Conservation (phyloP, 2,329 filamentous ascomycete genomes). For the Trichothecium sympodiale region DNA sequence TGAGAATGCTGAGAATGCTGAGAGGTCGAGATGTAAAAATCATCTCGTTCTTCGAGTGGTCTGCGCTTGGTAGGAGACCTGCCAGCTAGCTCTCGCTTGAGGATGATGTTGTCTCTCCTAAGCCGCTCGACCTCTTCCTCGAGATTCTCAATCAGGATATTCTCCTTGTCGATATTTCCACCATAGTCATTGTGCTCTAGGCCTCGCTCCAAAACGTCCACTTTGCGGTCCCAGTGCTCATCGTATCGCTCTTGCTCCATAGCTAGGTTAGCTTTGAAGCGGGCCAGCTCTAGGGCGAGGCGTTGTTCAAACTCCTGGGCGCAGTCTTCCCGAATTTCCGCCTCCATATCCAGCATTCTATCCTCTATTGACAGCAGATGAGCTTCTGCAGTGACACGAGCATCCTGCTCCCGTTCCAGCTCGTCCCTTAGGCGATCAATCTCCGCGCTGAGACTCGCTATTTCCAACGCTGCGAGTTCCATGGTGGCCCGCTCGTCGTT, state of each 20-base stretch:
- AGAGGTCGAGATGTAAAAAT: conserved; percentile 18
- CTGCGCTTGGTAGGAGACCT: conserved; percentile 52
- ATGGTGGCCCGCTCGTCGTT: conserved; percentile 58
- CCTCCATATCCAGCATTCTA: conserved; percentile 57
- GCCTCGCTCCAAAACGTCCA: conserved; percentile 50
- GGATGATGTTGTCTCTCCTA: conserved; percentile 48
- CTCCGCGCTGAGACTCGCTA: conserved; percentile 61
- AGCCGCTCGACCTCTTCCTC: conserved; percentile 62
- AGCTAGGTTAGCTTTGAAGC: conserved; percentile 73
- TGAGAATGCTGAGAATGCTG: conserved; percentile 1
- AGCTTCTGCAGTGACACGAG: conserved; percentile 60
- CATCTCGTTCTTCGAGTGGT: conserved; percentile 43
- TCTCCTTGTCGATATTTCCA: conserved; percentile 43
- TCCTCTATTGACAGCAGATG: conserved; percentile 62
- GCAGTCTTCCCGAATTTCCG: conserved; percentile 80
- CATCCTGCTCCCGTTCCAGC: conserved; percentile 59
- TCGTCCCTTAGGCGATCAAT: conserved; percentile 63
- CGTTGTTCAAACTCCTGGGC: conserved; percentile 74
- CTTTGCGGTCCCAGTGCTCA: conserved; percentile 78
- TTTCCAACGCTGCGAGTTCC: conserved; percentile 71
- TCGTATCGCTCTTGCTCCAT: conserved; percentile 72
- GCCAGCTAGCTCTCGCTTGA: conserved; percentile 54
- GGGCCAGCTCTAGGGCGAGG: conserved; percentile 60
- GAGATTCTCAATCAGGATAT: conserved; percentile 50
- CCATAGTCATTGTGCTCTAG: conserved; percentile 33